A percentile compares a stretch with the other conserved stretches of the same genome.
Evolutionary conservation across 805 yeast genomes (phyloP).

Genomic region (Brettanomyces naardenensis): DNA sequence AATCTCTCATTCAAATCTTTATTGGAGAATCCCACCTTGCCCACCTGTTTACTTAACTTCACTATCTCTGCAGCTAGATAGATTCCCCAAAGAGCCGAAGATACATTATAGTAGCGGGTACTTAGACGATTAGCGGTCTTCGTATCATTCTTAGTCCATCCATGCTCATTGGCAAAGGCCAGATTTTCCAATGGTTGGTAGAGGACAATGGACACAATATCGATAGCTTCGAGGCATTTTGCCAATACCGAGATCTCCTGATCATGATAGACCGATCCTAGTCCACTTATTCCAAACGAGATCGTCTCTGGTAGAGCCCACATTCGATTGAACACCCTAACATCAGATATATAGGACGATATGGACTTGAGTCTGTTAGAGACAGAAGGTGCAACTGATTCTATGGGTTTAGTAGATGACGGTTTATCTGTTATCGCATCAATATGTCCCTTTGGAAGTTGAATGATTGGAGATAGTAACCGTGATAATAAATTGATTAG

Average conservation of each 20-base stretch:
- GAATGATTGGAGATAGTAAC: background rate
- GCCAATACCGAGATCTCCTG: slow-evolving; percentile 8
- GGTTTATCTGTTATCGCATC: background rate
- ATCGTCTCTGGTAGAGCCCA: slow-evolving; percentile 26
- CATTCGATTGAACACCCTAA: slow-evolving; percentile 29
- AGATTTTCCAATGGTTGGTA: slow-evolving; percentile 29
- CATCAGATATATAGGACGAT: slow-evolving; percentile 26
- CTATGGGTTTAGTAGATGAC: background rate
- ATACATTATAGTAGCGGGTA: slow-evolving; percentile 24
- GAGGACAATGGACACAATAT: slow-evolving; percentile 19
- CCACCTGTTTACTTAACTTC: slow-evolving; percentile 9
- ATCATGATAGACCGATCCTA: slow-evolving; percentile 7
- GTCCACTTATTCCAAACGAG: slow-evolving; percentile 16
- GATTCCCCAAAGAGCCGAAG: slow-evolving; percentile 28
- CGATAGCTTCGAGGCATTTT: slow-evolving; percentile 19
- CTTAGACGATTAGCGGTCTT: slow-evolving; percentile 4
- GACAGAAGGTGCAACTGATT: background rate
- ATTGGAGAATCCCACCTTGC: background rate
- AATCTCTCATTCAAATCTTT: slow-evolving; percentile 5
- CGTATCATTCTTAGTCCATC: slow-evolving; percentile 20
- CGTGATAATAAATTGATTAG: background rate
- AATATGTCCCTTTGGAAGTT: background rate
- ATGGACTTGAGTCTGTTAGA: slow-evolving; percentile 13
- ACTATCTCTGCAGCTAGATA: slow-evolving; percentile 27
- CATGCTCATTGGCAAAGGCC: slow-evolving; percentile 26